phyloP scores from a whole-genome alignment of 179 eudicot genomes.

The Silene vulgaris region DNA sequence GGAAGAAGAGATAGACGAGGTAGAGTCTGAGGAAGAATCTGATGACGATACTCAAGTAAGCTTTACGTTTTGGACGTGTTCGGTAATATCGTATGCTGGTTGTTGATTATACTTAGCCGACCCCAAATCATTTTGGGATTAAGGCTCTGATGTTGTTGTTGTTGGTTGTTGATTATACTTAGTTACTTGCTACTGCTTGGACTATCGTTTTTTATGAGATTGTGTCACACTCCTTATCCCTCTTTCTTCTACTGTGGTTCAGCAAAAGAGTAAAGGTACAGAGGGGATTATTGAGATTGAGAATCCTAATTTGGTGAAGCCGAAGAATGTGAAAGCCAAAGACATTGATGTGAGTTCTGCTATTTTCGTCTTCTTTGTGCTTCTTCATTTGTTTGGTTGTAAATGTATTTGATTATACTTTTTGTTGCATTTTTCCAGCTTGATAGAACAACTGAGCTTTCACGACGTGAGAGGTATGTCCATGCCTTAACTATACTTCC shows the following conservation, averaged over 20 bases:
- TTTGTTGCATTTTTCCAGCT: slow-evolving; percentile 40
- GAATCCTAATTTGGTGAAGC: slow-evolving; percentile 81
- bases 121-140: no score
- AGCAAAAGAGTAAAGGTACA: slow-evolving; percentile 67
- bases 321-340: slow-evolving; percentile 78
- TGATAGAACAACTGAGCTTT: slow-evolving; percentile 76
- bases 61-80: background rate
- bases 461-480: slow-evolving; percentile 82
- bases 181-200: background rate
- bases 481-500: background rate
- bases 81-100: background rate
- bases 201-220: background rate
- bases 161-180: no score
- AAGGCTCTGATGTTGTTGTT: no score
- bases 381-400: slow-evolving; percentile 2
- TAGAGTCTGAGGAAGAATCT: slow-evolving; percentile 66
- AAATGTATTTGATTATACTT: slow-evolving; percentile 4
- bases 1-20: slow-evolving; percentile 51
- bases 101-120: background rate
- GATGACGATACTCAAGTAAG: slow-evolving; percentile 53
- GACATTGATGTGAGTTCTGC: slow-evolving; percentile 65
- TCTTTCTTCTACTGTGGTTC: background rate
- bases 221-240: background rate
- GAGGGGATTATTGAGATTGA: slow-evolving; percentile 83
- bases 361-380: background rate